phyloP scores from a whole-genome alignment of 2,329 filamentous ascomycete genomes.

The Neofusicoccum kwambonambiense region DNA sequence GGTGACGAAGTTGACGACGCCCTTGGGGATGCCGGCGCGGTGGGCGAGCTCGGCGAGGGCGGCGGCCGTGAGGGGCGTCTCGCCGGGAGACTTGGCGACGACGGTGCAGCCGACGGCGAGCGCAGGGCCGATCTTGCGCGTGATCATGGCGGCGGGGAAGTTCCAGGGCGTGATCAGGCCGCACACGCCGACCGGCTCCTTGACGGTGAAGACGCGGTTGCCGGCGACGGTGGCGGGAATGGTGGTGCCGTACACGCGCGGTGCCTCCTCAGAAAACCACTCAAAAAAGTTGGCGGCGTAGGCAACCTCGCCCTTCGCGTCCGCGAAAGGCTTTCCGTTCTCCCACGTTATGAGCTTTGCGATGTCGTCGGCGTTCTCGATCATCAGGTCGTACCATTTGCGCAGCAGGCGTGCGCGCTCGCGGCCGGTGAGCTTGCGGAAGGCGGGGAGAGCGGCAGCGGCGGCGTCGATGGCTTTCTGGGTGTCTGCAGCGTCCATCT shows the following conservation, averaged over 20 bases:
- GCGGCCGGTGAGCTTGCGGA: slow-evolving; percentile 69
- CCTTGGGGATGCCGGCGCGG: slow-evolving; percentile 83
- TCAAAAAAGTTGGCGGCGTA: slow-evolving; percentile 27
- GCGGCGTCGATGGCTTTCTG: slow-evolving; percentile 83
- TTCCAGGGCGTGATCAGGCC: slow-evolving; percentile 89
- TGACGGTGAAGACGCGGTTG: slow-evolving; percentile 74
- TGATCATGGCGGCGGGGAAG: slow-evolving; percentile 59
- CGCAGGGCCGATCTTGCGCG: slow-evolving; percentile 58
- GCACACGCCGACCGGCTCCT: slow-evolving; percentile 81
- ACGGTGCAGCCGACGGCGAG: slow-evolving; percentile 95
- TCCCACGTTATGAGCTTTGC: slow-evolving; percentile 84
- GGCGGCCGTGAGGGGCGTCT: slow-evolving; percentile 88
- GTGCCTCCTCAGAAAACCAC: slow-evolving; percentile 30
- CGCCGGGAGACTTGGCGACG: slow-evolving; percentile 84
- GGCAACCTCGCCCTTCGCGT: slow-evolving; percentile 26
- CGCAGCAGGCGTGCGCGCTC: slow-evolving; percentile 71
- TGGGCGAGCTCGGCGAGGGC: slow-evolving; percentile 83
- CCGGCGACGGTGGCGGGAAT: slow-evolving; percentile 68
- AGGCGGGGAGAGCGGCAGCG: slow-evolving; percentile 68
- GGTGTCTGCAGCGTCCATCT: slow-evolving; percentile 77
- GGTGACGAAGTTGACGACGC: slow-evolving; percentile 88
- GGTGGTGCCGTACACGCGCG: slow-evolving; percentile 58
- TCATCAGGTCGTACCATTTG: slow-evolving; percentile 78
- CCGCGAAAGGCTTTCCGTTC: slow-evolving; percentile 77
- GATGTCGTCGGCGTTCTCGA: slow-evolving; percentile 76